Conservation (phyloP, 305 asterid species). For the Solanum hybrid region DNA sequence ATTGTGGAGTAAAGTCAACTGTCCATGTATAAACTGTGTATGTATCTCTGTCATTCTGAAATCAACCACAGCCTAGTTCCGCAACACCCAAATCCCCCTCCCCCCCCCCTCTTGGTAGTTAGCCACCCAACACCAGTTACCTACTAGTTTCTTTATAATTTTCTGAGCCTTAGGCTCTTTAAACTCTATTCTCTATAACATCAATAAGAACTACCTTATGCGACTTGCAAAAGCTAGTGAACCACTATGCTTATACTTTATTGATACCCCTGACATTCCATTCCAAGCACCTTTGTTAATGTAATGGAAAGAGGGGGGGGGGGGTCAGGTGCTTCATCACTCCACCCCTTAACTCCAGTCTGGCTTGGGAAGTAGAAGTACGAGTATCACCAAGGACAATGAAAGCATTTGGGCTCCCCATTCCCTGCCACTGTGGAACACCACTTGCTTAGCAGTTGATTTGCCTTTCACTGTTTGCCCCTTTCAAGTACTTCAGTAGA, state of each 20-base stretch:
- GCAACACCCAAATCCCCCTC: not conserved
- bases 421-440: not conserved
- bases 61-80: not conserved
- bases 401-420: not conserved
- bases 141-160: not conserved
- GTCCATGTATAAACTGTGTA: not conserved
- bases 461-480: not conserved
- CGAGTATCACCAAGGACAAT: not conserved
- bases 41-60: not conserved
- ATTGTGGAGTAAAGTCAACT: not conserved
- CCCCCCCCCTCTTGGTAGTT: not conserved
- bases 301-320: not conserved
- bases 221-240: not conserved
- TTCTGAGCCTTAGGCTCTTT: not conserved
- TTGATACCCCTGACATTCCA: not conserved
- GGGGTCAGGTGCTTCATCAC: not conserved
- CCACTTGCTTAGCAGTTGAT: not conserved
- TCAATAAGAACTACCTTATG: not conserved
- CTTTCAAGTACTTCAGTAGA: not conserved
- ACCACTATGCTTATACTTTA: not conserved
- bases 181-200: not conserved
- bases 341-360: not conserved
- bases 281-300: not conserved
- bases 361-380: not conserved
- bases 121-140: not conserved